phyloP scores from a whole-genome alignment of 176 grass and related monocot genomes.

The Carex cristatella region DNA sequence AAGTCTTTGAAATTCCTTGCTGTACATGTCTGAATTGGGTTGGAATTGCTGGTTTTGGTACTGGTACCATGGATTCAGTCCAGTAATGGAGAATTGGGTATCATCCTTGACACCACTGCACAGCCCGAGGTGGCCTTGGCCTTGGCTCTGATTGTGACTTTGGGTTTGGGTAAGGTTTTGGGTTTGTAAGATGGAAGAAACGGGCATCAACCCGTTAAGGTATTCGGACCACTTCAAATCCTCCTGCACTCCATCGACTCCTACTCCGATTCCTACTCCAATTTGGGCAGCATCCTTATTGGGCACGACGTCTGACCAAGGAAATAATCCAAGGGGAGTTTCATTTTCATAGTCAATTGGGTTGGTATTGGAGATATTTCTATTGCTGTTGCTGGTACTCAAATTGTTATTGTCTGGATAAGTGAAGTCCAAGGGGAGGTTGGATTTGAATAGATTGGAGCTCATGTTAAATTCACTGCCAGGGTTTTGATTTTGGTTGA shows the following conservation, averaged over 20 bases:
- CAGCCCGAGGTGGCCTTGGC: slow-evolving; percentile 3
- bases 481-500: slow-evolving; percentile 14
- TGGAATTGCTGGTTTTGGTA: slow-evolving; percentile 20
- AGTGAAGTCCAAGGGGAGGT: slow-evolving; percentile 1
- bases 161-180: slow-evolving; percentile 13
- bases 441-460: not conserved
- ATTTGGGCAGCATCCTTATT: not conserved
- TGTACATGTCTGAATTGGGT: slow-evolving; percentile 15
- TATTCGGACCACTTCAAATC: slow-evolving; percentile 37
- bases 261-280: not conserved
- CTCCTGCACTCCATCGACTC: slow-evolving; percentile 5
- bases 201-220: slow-evolving; percentile 20
- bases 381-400: not conserved
- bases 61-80: slow-evolving; percentile 18
- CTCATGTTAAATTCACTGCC: not conserved
- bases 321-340: slow-evolving; percentile 13
- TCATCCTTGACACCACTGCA: slow-evolving; percentile 22
- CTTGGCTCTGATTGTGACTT: not conserved
- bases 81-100: slow-evolving; percentile 11
- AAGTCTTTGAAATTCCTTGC: slow-evolving; percentile 23
- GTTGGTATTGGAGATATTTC: not conserved
- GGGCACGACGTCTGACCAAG: slow-evolving; percentile 21
- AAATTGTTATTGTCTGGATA: slow-evolving; percentile 6
- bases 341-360: slow-evolving; percentile 23
- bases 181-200: slow-evolving; percentile 18